Evolutionary conservation across 2,329 filamentous ascomycete species (phyloP).

Genomic region (Hymenoscyphus infarciens): DNA sequence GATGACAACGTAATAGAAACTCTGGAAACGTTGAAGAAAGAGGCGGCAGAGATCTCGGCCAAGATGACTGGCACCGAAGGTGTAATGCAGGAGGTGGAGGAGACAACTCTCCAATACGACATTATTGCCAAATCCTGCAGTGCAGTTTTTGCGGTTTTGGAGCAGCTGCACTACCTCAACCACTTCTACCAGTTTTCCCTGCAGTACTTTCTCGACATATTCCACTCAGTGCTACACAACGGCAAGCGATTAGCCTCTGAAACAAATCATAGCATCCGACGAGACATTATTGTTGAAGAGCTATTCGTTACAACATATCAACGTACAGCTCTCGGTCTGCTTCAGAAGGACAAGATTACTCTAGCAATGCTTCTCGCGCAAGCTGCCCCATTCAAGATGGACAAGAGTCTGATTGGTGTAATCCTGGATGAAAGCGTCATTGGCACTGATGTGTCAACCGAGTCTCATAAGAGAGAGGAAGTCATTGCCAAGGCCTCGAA

Average conservation of each 20-base stretch:
- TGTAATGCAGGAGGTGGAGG: conserved; percentile 96
- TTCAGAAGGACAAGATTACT: conserved; percentile 92
- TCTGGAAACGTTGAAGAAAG: conserved; percentile 94
- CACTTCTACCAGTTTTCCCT: conserved; percentile 99
- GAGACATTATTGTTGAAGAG: conserved; percentile 86
- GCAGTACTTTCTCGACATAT: conserved; percentile 97
- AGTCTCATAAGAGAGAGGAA: conserved; percentile 60
- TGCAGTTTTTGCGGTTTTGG: conserved; percentile 92
- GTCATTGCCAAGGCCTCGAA: conserved; percentile 66
- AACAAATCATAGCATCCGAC: conserved; percentile 68
- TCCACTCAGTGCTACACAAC: conserved; percentile 81
- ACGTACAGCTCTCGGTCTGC: conserved; percentile 84
- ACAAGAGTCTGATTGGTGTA: conserved; percentile 81
- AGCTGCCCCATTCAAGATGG: conserved; percentile 93
- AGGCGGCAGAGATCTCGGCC: conserved; percentile 89
- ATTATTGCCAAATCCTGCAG: conserved; percentile 93
- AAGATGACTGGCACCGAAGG: conserved; percentile 98
- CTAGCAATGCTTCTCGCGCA: conserved; percentile 93
- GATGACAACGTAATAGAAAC: conserved; percentile 98
- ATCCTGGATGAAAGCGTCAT: conserved; percentile 76
- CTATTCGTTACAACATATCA: conserved; percentile 90
- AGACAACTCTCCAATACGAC: conserved; percentile 90
- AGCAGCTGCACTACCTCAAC: conserved; percentile 96
- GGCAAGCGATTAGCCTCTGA: conserved; percentile 70
- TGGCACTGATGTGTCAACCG: conserved; percentile 74